Conservation (phyloP, 2,329 filamentous ascomycete genomes). For the Aspergillus tubingensis region DNA sequence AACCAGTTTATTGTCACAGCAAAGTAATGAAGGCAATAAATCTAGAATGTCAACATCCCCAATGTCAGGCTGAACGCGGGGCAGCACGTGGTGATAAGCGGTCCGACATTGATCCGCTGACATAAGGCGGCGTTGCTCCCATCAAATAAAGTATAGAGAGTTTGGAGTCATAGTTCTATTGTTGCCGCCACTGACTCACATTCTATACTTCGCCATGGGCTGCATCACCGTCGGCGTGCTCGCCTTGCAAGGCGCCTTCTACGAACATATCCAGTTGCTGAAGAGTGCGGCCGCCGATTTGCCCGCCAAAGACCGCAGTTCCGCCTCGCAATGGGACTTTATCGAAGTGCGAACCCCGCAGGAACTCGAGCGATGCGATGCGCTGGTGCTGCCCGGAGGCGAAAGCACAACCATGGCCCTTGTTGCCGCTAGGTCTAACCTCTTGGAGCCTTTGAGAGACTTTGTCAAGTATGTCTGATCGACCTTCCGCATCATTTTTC, state of each 20-base stretch:
- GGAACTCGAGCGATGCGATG: constrained; percentile 74
- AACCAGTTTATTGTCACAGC: too few species aligned
- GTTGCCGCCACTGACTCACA: not conserved
- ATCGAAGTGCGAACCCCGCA: constrained; percentile 76
- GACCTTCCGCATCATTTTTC: too few species aligned
- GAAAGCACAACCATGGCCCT: constrained; percentile 94
- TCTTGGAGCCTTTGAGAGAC: constrained; percentile 79
- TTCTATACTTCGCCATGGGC: constrained; percentile 25
- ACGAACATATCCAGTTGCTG: constrained; percentile 80
- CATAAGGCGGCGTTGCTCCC: not conserved
- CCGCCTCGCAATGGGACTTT: constrained; percentile 57
- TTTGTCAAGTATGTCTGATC: constrained; percentile 78
- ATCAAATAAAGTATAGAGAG: not conserved
- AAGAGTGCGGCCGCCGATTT: constrained; percentile 64
- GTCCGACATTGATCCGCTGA: constrained; percentile 14
- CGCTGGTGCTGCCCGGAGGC: constrained; percentile 85
- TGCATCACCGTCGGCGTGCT: constrained; percentile 62
- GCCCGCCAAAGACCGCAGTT: constrained; percentile 17
- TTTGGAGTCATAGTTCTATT: not conserved
- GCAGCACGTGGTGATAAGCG: constrained; percentile 27
- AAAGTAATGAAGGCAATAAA: too few species aligned
- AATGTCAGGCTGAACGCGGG: constrained; percentile 11
- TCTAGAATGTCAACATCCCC: too few species aligned
- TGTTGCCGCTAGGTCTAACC: constrained; percentile 75
- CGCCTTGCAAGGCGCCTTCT: constrained; percentile 88